These are phyloP conservation scores for Populus simonii DNA, from an alignment of 345 rosid genomes.

Conservation along the genomic window DNA sequence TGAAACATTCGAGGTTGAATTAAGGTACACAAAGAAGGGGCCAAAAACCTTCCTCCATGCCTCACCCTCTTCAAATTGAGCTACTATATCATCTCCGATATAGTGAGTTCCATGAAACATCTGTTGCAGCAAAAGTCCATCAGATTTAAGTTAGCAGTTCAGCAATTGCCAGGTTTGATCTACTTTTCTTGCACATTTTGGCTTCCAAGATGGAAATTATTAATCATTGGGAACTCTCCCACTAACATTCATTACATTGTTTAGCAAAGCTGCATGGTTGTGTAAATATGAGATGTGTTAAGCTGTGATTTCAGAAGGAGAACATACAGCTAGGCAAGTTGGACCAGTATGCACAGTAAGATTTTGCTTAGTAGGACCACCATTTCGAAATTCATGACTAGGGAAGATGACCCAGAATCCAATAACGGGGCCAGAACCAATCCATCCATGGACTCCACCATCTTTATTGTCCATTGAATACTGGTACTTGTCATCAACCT, in stretches of 20 bases:
- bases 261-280: too few relatives aligned
- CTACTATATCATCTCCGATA: slow-evolving; percentile 30
- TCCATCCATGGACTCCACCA: slow-evolving; percentile 48
- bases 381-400: slow-evolving; percentile 40
- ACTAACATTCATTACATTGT: too few relatives aligned
- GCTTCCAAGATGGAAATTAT: too few relatives aligned
- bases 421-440: slow-evolving; percentile 28
- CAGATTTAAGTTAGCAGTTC: too few relatives aligned
- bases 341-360: slow-evolving; percentile 41
- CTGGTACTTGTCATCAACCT: slow-evolving; percentile 49
- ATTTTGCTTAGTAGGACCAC: slow-evolving; percentile 44
- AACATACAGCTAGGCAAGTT: slow-evolving; percentile 35
- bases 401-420: slow-evolving; percentile 43
- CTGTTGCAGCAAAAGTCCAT: slow-evolving; percentile 7
- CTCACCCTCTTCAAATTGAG: slow-evolving; percentile 39
- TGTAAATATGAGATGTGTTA: too few relatives aligned
- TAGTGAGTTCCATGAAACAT: slow-evolving; percentile 37
- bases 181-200: too few relatives aligned
- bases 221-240: too few relatives aligned
- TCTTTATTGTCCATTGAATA: slow-evolving; percentile 40
- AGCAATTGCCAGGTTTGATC: too few relatives aligned
- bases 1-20: slow-evolving; percentile 31
- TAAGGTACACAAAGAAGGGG: slow-evolving; percentile 40
- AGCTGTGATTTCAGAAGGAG: not conserved
- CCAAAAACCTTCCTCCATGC: slow-evolving; percentile 45